Percentiles rank a stretch among this genome's conserved stretches.
Conservation (phyloP, 2,329 filamentous ascomycete species). For the Ophiosphaerella narmari region DNA sequence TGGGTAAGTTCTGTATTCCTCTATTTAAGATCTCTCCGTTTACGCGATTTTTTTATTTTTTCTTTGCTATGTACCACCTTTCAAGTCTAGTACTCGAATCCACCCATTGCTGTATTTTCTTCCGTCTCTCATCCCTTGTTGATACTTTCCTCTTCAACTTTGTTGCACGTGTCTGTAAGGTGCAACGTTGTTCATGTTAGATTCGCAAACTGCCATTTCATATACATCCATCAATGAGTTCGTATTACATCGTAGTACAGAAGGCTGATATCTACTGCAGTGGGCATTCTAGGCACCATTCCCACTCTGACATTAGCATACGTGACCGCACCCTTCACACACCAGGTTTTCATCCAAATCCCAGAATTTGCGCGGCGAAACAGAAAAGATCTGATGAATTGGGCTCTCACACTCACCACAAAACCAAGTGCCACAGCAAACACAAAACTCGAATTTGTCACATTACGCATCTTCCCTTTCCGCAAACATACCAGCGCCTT, state of each 20-base stretch:
- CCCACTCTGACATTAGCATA: conserved; percentile 41
- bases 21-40: neutral
- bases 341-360: conserved; percentile 38
- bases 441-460: conserved; percentile 42
- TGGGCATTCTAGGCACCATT: conserved; percentile 34
- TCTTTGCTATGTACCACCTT: too few species aligned
- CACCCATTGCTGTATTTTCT: neutral
- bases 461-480: conserved; percentile 41
- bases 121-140: too few species aligned
- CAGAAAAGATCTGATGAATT: conserved; percentile 31
- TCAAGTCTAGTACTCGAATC: too few species aligned
- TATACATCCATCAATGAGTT: too few species aligned
- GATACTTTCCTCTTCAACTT: too few species aligned
- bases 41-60: too few species aligned
- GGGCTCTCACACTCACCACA: conserved; percentile 23
- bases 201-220: too few species aligned
- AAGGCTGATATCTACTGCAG: conserved; percentile 15
- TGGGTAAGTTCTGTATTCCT: conserved; percentile 27
- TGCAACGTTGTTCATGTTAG: too few species aligned
- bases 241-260: neutral
- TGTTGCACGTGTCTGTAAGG: too few species aligned
- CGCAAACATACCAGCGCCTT: conserved; percentile 34
- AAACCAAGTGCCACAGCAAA: conserved; percentile 18
- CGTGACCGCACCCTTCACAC: conserved; percentile 44
- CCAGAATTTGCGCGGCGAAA: conserved; percentile 33